Base-by-base conservation (phyloP, 306 rosid species). In the Medicago lupulina region DNA sequence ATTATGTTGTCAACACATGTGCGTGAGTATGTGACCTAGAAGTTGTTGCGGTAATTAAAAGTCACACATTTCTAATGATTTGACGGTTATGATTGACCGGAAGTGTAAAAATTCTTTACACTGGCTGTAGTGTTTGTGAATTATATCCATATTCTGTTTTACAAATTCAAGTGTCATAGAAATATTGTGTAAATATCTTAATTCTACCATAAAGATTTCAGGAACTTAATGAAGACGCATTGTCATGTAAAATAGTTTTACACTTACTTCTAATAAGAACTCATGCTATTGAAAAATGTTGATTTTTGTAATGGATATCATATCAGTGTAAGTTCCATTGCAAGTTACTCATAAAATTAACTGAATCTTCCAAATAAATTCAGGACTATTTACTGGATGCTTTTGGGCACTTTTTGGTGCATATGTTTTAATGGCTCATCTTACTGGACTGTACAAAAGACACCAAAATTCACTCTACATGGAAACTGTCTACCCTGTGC, bases 401-500 rank as follows among this genome's bases (percentile, higher is more conserved):
- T 82, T 95, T 57, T 7, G 86, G 40, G 97, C 93, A 2, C 97
- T 95, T 51, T 84, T 95, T 11, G 90, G 80, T 31, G 99, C 97
- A 72, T 95, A 95, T 61, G 67, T 61, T 31, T 83, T 90, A 51
- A 89, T 95, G 99, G 99, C 99, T 84, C 97, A 86, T 83, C 71
- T 92, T 6, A 86, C 84, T 18, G 97, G 97, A 43, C 61, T 88
- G 67, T 95, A 95, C 76, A 83, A 80, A 83, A 57, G 77, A 49
- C 86, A 84, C 12, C 81, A 84, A 79, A 70, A 79, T 64, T 88
- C 98, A 58, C 75, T 89, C 31, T 95, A 95, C 85, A 92, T 95
- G 99, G 98, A 95, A 84, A 95, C 97, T 73, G 91, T 80, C 39
- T 95, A 90, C 79, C 99, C 99, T 76, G 85, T 95, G 71, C 87